These are phyloP conservation scores for Filobasidium wieringae DNA, from an alignment of 768 basidiomycete genomes.

Conservation along the genomic window DNA sequence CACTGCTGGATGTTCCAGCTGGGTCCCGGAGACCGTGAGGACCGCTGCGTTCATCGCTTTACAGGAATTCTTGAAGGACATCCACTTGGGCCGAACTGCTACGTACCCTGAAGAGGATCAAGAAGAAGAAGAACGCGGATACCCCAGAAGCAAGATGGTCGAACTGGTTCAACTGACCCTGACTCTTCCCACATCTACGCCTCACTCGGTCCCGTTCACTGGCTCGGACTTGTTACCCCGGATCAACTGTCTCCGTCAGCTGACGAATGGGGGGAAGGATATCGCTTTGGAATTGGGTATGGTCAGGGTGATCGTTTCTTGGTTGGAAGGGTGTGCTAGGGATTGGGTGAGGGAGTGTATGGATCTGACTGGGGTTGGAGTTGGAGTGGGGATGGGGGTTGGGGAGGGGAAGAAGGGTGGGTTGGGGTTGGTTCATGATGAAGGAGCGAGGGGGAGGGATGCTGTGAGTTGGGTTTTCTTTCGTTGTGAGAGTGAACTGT, in stretches of 20 bases:
- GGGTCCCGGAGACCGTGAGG: too few relatives aligned
- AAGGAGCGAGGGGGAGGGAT: neutral
- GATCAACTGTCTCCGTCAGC: neutral
- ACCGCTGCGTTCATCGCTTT: too few relatives aligned
- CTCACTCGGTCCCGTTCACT: neutral
- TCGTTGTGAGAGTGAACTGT: too few relatives aligned
- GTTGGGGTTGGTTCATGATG: slow-evolving; percentile 2
- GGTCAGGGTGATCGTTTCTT: slow-evolving; percentile 20
- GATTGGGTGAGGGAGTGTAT: slow-evolving; percentile 30
- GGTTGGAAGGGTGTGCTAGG: slow-evolving; percentile 19
- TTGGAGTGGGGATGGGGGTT: neutral
- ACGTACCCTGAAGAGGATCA: too few relatives aligned
- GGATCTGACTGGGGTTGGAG: neutral
- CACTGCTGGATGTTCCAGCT: too few relatives aligned
- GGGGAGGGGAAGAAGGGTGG: slow-evolving; percentile 11
- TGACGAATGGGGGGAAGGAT: slow-evolving; percentile 11
- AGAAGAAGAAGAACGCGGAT: too few relatives aligned
- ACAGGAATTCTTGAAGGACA: too few relatives aligned
- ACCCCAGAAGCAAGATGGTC: too few relatives aligned
- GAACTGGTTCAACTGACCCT: too few relatives aligned
- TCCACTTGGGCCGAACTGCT: too few relatives aligned
- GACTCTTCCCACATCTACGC: too few relatives aligned
- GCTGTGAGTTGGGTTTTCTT: too few relatives aligned
- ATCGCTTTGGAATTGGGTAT: slow-evolving; percentile 7
- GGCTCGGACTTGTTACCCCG: neutral